Evolutionary conservation across 352 stramenopile species (phyloP), one percentile per base, ranked within the genome.

Genomic region (Salisapilia sapeloensis): DNA sequence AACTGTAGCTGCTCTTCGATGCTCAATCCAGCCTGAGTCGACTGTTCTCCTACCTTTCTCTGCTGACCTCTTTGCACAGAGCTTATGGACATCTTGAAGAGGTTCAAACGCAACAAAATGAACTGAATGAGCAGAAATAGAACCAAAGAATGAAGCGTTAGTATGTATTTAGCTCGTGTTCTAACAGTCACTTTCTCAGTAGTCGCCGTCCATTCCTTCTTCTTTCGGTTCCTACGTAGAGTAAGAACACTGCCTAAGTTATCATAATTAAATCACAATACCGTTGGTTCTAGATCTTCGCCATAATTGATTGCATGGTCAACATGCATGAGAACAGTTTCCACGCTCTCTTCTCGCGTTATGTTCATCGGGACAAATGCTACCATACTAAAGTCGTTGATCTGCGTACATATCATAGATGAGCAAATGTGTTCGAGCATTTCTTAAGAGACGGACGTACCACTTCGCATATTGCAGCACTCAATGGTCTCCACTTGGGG

Each of bases 341-440:
- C 78, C 30, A 98, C 92, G 39, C 83, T 97, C 33, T 98, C 89
- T 53, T 99, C 94, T 35, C 95, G 78, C 26, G 70, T 91, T 29
- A 97, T 93, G 55, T 98, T 96, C 49, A 99, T 83, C 2, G 92
- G 89, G n/a, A 97, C 60, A 48, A 97, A 99, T 7, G 80, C 81
- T 13, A 99, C 92, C 87, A 98, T 96, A 42, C 77, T 94, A 54
- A 96, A 98, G 69, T 98, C 92, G 32, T 85, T 87, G 40, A 90
- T 85, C 75, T 90, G 6, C 16, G 16, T 38, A 18, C 6, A 16
- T 21, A 39, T 24, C 44, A 39, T 22, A 33, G 18, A 12, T 24
- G 14, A 36, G 24, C 13, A 8, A 44, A 39, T 38, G 20, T 30
- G 32, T 33, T 13, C 14, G 32, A 13, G 13, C 4, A 40, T 24